Evolutionary conservation across 306 rosid species (phyloP).

Genomic region (Hippophae rhamnoides): DNA sequence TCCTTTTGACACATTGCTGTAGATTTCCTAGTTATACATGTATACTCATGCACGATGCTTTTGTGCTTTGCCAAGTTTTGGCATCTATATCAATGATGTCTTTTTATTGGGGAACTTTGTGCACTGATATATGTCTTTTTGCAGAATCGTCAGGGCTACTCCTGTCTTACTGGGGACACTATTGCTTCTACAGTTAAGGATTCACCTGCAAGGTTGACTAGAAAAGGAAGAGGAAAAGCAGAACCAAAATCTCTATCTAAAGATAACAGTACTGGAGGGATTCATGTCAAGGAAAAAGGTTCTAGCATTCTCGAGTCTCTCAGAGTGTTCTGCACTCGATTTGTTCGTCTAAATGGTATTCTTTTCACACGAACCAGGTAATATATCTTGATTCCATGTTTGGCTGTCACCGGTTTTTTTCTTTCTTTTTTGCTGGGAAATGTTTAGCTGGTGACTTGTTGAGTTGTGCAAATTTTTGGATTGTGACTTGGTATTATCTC

Average conservation of each 20-base stretch:
- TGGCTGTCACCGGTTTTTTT: background rate
- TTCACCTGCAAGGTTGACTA: slow-evolving; percentile 34
- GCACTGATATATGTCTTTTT: background rate
- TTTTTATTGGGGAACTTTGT: background rate
- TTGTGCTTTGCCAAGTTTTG: too few relatives aligned
- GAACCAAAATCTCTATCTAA: slow-evolving; percentile 39
- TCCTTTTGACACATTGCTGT: too few relatives aligned
- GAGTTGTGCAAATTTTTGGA: background rate
- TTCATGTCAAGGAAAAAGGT: slow-evolving; percentile 37
- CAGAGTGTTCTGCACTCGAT: slow-evolving; percentile 56
- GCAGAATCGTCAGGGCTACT: slow-evolving; percentile 84
- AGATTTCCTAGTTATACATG: too few relatives aligned
- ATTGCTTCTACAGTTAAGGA: slow-evolving; percentile 50
- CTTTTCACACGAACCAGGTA: slow-evolving; percentile 91
- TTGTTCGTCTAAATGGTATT: slow-evolving; percentile 91
- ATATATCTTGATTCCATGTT: background rate
- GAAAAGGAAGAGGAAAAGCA: slow-evolving; percentile 59
- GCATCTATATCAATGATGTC: background rate
- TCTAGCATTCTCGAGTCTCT: slow-evolving; percentile 35
- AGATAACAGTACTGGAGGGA: slow-evolving; percentile 32
- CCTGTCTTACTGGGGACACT: slow-evolving; percentile 54
- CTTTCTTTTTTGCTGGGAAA: background rate
- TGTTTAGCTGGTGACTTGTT: background rate
- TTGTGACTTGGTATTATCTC: background rate
- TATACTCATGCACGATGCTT: too few relatives aligned